A percentile compares a stretch with the other conserved stretches of the same genome.
Conservation (phyloP, 768 basidiomycete genomes). For the Suillus sp. region DNA sequence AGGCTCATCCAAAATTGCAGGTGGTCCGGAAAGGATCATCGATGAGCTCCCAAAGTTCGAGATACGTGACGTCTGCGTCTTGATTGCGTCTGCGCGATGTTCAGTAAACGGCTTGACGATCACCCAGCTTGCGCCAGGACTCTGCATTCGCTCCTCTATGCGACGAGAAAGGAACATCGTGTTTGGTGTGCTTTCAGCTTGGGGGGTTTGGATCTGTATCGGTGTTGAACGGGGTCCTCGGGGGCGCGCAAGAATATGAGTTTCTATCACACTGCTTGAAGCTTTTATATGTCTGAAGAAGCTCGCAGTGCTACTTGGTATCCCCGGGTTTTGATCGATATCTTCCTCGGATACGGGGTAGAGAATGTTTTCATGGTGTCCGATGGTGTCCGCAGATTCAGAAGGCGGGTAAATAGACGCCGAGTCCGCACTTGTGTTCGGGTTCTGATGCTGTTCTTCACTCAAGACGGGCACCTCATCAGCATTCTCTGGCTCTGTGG, state of each 20-base stretch:
- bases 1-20: neutral
- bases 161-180: constrained; percentile 46
- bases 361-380: constrained; percentile 6
- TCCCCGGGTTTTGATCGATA: constrained; percentile 29
- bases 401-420: constrained; percentile 30
- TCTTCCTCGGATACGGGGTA: constrained; percentile 27
- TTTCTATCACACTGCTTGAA: constrained; percentile 20
- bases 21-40: constrained; percentile 3
- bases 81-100: constrained; percentile 18
- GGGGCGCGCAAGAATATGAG: constrained; percentile 17
- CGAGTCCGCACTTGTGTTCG: constrained; percentile 21
- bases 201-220: constrained; percentile 18
- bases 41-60: neutral
- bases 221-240: constrained; percentile 24
- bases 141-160: constrained; percentile 44
- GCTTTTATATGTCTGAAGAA: constrained; percentile 27
- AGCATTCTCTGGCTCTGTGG: constrained; percentile 22
- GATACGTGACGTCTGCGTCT: constrained; percentile 21
- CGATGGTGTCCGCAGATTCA: constrained; percentile 28
- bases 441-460: constrained; percentile 3
- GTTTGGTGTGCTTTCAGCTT: constrained; percentile 27
- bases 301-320: constrained; percentile 23
- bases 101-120: constrained; percentile 28
- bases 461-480: constrained; percentile 15
- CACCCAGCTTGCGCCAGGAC: constrained; percentile 12